These are phyloP conservation scores for Diaporthe capsici DNA, from an alignment of 2,329 filamentous ascomycete species.

Conservation along the genomic window DNA sequence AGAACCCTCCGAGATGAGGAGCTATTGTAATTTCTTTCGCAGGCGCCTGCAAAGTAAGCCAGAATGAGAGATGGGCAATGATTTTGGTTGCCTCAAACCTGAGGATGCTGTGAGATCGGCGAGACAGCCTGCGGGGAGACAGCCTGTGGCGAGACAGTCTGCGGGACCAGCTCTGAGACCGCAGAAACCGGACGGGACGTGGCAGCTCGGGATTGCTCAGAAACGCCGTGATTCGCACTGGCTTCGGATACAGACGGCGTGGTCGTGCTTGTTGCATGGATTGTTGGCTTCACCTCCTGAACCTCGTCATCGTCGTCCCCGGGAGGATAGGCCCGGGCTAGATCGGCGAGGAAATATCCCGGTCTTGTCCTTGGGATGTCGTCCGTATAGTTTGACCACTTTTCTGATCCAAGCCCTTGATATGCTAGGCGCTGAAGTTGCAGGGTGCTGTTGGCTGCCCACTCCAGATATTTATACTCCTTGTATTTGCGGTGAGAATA, in stretches of 20 bases:
- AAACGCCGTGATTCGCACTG: not conserved
- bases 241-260: not conserved
- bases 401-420: slow-evolving; percentile 18
- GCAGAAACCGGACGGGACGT: not conserved
- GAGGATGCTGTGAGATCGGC: not conserved
- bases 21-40: not conserved
- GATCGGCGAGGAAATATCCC: not conserved
- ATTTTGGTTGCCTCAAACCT: not conserved
- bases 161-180: not conserved
- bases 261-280: not conserved
- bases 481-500: slow-evolving; percentile 31
- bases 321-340: not conserved
- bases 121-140: not conserved
- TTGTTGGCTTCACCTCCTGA: not conserved
- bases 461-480: slow-evolving; percentile 45
- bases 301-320: not conserved
- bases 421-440: slow-evolving; percentile 30
- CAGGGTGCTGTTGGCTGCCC: slow-evolving; percentile 1
- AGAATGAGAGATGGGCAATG: fast-evolving
- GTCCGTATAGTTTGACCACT: not conserved
- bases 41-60: not conserved
- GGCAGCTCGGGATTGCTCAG: not conserved
- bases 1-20: not conserved
- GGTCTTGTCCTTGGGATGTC: slow-evolving; percentile 25
- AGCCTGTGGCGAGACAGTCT: not conserved